Conservation (phyloP, 208 protist genomes). For the Acanthamoeba lenticulata region DNA sequence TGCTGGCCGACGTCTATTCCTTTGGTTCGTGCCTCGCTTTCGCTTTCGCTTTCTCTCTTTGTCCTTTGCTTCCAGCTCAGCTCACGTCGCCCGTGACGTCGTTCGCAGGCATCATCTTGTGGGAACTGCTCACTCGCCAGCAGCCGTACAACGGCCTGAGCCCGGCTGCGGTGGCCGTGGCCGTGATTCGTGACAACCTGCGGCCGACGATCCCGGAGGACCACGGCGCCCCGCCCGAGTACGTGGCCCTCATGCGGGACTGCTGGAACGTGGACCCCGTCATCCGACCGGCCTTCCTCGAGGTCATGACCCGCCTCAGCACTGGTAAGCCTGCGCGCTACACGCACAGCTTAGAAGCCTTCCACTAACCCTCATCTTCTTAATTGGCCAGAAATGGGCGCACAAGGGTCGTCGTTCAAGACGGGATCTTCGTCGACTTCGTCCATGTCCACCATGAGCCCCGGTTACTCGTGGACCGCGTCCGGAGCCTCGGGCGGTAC, state of each 20-base stretch:
- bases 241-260: background rate
- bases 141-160: conserved; percentile 9
- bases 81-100: background rate
- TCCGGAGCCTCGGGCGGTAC: too few relatives aligned
- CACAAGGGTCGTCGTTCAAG: background rate
- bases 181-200: conserved; percentile 49
- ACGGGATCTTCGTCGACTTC: background rate
- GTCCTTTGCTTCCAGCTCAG: too few relatives aligned
- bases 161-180: conserved; percentile 36
- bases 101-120: conserved; percentile 31
- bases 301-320: conserved; percentile 57
- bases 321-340: too few relatives aligned
- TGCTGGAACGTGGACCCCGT: conserved; percentile 15
- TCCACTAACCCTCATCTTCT: too few relatives aligned
- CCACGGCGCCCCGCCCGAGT: background rate
- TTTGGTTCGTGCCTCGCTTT: background rate
- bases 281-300: conserved; percentile 33
- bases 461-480: background rate
- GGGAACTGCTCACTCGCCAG: conserved; percentile 36
- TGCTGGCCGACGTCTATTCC: background rate
- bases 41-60: background rate
- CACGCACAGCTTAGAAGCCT: too few relatives aligned
- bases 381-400: too few relatives aligned
- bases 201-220: background rate
- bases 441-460: background rate